These are phyloP conservation scores for Lachancea kluyveri DNA, from an alignment of 805 yeast genomes.

Conservation along the genomic window DNA sequence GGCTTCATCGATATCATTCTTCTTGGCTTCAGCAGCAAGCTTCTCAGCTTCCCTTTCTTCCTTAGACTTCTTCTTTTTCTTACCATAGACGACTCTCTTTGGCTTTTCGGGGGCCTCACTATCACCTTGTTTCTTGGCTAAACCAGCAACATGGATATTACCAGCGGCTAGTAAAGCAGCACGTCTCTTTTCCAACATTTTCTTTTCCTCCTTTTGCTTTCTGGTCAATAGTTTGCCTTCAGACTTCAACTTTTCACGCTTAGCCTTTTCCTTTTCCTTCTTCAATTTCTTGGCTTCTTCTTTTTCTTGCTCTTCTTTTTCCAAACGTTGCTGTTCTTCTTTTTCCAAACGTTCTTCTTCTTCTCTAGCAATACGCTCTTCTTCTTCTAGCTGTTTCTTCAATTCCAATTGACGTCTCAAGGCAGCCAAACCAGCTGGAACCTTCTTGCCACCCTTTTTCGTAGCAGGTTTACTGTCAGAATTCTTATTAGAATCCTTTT, in stretches of 20 bases:
- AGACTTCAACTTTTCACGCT: conserved; percentile 87
- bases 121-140: conserved; percentile 34
- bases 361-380: conserved; percentile 64
- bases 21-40: conserved; percentile 17
- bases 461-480: conserved; percentile 33
- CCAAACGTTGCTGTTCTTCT: conserved; percentile 46
- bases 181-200: conserved; percentile 79
- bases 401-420: conserved; percentile 84
- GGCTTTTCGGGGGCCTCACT: conserved; percentile 40
- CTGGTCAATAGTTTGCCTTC: conserved; percentile 93
- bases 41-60: conserved; percentile 26
- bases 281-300: conserved; percentile 58
- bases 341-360: conserved; percentile 53
- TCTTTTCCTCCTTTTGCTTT: conserved; percentile 92
- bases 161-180: conserved; percentile 74
- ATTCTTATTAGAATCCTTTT: conserved; percentile 21
- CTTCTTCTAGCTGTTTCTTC: conserved; percentile 83
- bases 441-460: conserved; percentile 64
- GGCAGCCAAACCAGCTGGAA: conserved; percentile 88
- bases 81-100: conserved; percentile 64
- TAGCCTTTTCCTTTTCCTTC: conserved; percentile 82
- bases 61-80: conserved; percentile 53
- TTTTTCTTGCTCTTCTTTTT: conserved; percentile 38
- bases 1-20: conserved; percentile 19
- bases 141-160: conserved; percentile 68